Base-by-base conservation (phyloP, 2,329 filamentous ascomycete species). In the Penicillium sp. region DNA sequence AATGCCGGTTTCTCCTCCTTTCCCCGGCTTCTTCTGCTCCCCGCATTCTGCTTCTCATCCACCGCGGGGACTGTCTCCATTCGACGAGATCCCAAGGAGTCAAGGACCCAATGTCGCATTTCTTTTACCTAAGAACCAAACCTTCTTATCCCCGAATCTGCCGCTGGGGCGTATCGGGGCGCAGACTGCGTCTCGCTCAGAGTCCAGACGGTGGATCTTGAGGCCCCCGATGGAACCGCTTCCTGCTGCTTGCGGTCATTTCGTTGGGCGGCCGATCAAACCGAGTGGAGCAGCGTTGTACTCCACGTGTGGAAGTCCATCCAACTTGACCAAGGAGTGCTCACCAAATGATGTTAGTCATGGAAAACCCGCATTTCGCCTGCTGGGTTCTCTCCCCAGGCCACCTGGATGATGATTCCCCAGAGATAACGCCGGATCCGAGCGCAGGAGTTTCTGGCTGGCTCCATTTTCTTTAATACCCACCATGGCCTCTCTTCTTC, bases 81-180 rank as follows among this genome's bases (percentile, higher is more conserved):
- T 22, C 12, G 37, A 12, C n/a, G 42, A 10, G 38, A 44, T 54
- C 30, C 12, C n/a, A 8, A 38, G 30, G 22, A 49, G 40, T 57
- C 64, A 65, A 58, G 30, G 22, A 49, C 50, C 59, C 64, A 65
- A 58, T 67, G 54, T 61, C 28, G n/a, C 45, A 64, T 69, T 68
- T 69, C 62, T 67, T 65, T 69, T 69, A 69, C 67, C 49, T 69
- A 69, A 69, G 44, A 30, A 54, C 30, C 53, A 57, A 67, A 68
- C 66, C 56, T 64, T 69, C 64, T 68, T 68, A 69, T 69, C 67
- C 28, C 28, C 26, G 51, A 28, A 53, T 28, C 51, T 30, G 38
- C 37, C 19, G 9, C 35, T 50, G 40, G 45, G 44, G 22, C 37
- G 17, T 1, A 40, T 40, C 45, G 58, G 50, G 62, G 58, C 42